phyloP scores from a whole-genome alignment of 202 grass and related monocot genomes.

The Carex sylvatica region DNA sequence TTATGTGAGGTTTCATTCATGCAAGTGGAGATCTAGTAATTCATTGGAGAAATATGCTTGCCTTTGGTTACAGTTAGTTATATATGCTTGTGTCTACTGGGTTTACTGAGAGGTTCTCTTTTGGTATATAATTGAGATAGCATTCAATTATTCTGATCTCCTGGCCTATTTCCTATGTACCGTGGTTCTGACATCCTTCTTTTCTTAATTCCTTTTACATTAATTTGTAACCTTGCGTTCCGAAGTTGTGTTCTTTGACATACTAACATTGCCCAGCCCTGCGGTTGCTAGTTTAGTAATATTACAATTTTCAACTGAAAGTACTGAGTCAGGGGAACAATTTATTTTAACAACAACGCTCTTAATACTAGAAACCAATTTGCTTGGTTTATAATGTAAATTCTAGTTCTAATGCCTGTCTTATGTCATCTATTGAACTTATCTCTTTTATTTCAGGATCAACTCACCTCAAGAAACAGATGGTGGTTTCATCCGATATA shows the following conservation, averaged over 20 bases:
- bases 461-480: conserved; percentile 20
- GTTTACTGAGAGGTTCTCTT: conserved; percentile 4
- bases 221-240: background rate
- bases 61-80: conserved; percentile 5
- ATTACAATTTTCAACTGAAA: background rate
- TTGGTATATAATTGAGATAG: background rate
- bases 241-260: background rate
- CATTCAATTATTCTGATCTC: background rate
- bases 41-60: background rate
- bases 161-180: background rate
- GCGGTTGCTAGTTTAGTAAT: background rate
- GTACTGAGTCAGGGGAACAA: background rate
- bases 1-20: conserved; percentile 4
- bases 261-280: background rate
- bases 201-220: background rate
- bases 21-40: background rate
- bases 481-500: conserved; percentile 6
- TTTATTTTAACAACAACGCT: background rate
- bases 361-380: background rate
- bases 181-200: background rate
- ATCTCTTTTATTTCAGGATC: conserved; percentile 14
- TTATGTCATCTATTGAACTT: background rate
- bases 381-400: background rate
- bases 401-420: background rate
- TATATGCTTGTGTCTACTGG: too few species aligned